phyloP scores from a whole-genome alignment of 805 yeast species.

The Wickerhamomyces bovis region DNA sequence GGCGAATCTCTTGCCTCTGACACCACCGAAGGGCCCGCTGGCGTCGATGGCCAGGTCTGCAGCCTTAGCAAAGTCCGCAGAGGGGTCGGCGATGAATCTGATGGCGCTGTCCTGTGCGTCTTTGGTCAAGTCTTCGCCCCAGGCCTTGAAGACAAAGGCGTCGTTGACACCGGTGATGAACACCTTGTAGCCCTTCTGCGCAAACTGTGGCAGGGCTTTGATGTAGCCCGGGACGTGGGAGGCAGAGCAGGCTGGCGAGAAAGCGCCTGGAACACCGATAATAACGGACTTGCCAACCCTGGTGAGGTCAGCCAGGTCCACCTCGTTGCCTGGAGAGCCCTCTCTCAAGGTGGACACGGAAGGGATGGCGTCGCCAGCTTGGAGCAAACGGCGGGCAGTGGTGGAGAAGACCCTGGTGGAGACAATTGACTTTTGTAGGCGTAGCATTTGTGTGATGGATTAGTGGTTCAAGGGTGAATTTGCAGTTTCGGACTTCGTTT shows the following conservation, averaged over 20 bases:
- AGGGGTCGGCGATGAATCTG: constrained; percentile 73
- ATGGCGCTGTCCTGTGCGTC: constrained; percentile 25
- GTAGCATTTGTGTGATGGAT: constrained; percentile 8
- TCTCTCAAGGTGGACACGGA: constrained; percentile 44
- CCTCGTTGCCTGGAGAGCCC: constrained; percentile 58
- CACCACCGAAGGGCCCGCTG: constrained; percentile 65
- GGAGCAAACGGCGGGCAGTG: constrained; percentile 26
- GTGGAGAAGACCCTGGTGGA: constrained; percentile 23
- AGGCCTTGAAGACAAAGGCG: constrained; percentile 77
- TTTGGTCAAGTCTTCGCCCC: constrained; percentile 47
- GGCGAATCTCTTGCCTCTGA: constrained; percentile 72
- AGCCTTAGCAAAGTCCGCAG: constrained; percentile 60
- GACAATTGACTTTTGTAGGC: constrained; percentile 5
- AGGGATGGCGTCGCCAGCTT: constrained; percentile 62
- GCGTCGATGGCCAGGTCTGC: constrained; percentile 74
- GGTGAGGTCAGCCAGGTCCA: constrained; percentile 47
- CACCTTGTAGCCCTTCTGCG: constrained; percentile 62
- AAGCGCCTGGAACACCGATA: constrained; percentile 71
- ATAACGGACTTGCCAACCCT: constrained; percentile 45
- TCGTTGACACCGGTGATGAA: constrained; percentile 80
- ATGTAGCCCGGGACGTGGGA: constrained; percentile 73
- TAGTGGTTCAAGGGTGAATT: not conserved
- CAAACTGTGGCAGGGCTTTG: constrained; percentile 42
- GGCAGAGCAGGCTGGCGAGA: constrained; percentile 73
- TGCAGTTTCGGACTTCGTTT: not conserved